These are phyloP conservation scores for Neofusicoccum umdonicola DNA, from an alignment of 2,329 filamentous ascomycete species.

Conservation along the genomic window DNA sequence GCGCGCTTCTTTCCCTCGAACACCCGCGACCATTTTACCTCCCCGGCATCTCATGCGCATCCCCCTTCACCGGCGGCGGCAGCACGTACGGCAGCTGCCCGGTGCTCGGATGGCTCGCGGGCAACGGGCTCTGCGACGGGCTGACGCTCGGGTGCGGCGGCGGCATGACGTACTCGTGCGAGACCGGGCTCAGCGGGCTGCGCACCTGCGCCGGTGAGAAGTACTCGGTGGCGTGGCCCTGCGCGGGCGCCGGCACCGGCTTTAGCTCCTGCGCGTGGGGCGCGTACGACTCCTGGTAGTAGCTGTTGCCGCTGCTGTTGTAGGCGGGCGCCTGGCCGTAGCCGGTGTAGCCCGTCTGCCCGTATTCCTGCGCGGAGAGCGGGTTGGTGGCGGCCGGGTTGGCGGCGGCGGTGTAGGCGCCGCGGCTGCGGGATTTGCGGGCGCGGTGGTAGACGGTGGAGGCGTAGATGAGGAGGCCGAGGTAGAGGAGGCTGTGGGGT, in stretches of 20 bases:
- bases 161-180: not conserved
- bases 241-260: not conserved
- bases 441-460: not conserved
- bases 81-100: not conserved
- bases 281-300: not conserved
- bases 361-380: not conserved
- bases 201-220: not conserved
- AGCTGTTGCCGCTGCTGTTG: not conserved
- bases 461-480: conserved; percentile 16
- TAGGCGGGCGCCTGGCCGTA: not conserved
- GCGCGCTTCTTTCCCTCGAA: too few species aligned
- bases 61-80: not conserved
- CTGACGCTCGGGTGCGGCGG: not conserved
- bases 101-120: not conserved
- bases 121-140: not conserved
- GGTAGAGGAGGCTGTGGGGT: not conserved
- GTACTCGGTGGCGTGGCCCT: not conserved
- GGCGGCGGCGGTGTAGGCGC: not conserved
- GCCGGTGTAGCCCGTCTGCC: not conserved
- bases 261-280: not conserved
- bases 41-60: not conserved
- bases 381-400: not conserved
- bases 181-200: not conserved
- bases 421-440: not conserved
- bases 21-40: not conserved